Evolutionary conservation across 2,329 filamentous ascomycete genomes (phyloP), one percentile per base, ranked within the genome.

Genomic region (Emmonsiellopsis sp.): DNA sequence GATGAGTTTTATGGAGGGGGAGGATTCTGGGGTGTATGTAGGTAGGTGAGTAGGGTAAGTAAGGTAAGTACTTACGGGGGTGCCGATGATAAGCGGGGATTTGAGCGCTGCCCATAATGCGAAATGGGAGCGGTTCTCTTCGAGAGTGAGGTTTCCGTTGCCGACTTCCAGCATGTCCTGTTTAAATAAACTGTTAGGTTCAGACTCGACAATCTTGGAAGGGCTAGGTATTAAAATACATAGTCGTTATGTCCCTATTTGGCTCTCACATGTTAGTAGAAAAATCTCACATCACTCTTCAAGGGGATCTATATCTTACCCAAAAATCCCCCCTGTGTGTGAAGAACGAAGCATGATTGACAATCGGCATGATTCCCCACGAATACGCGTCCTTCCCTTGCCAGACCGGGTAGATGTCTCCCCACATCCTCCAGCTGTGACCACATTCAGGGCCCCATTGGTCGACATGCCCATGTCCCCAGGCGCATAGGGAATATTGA

Each of bases 71-170:
- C 54, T n/a, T 63, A 70, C 67, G 4, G 62, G 54, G 11, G 67
- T 68, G 10, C 77, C 76, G 47, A 80, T 77, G 30, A 80, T 69
- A 16, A 80, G 59, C 0, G 77, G 76, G 5, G 69, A 71, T 61
- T 78, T 79, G 66, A 79, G 71, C 1, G 70, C 69, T 0, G 73
- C 74, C 78, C 78, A 80, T 4, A 79, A 61, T 3, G 74, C 73
- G 58, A 79, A 79, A 58, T 80, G 77, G 2, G 73, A 72, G 15
- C 75, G 66, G 34, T 72, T 72, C 65, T 80, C 76, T 1, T 67
- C 70, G 0, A 65, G 38, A 0, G 73, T 77, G 44, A 79, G 62
- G 20, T 74, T 64, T 0, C 71, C n/a, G n/a, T n/a, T n/a, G n/a
- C n/a, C n/a, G n/a, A n/a, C 73, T 59, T 79, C 76, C 5, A 65